Base-by-base conservation (phyloP, 306 rosid genomes). In the Medicago lupulina region DNA sequence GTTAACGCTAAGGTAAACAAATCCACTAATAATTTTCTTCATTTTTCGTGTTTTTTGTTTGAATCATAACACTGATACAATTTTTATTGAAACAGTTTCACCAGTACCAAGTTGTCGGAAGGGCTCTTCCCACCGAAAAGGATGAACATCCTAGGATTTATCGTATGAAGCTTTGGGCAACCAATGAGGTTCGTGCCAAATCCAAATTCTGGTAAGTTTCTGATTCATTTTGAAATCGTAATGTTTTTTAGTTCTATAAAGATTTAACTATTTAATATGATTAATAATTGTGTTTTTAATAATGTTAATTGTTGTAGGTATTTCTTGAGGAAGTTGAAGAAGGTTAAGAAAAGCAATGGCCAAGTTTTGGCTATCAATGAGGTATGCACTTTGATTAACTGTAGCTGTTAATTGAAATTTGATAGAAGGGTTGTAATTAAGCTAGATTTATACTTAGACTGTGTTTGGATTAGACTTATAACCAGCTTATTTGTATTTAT, bases 81-180 rank as follows among this genome's bases (percentile, higher is more conserved):
- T 49, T 6, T 7, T 10, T 53, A 40, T 47, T 77, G 76, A 36
- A 67, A 25, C 90, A 91, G 97, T 87, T 81, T 85, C 95, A 91
- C 62, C 95, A 91, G 72, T 91, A 91, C 82, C 97, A 89, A 81
- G 95, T 91, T 1, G 97, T 91, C 12, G 97, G 97, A 39, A 89
- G 97, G 61, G 97, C 86, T 49, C 91, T 89, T 49, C 95, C 97
- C 3, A 79, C 90, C 21, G 91, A 85, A 71, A 38, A 73, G 1
- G 95, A 88, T 76, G 91, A 82, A 64, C 95, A 89, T 17, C 97
- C 97, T 6, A 91, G 86, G 89, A 91, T 91, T 81, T 91, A 87
- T 57, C 78, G 95, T 15, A 88, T 91, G 95, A 91, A 91, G 82
- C 97, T 91, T 0, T 91, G 97, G 97, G 95, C 91, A 70, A 89